phyloP scores from a whole-genome alignment of 140 eudicot species.

The Bidens hawaiensis region DNA sequence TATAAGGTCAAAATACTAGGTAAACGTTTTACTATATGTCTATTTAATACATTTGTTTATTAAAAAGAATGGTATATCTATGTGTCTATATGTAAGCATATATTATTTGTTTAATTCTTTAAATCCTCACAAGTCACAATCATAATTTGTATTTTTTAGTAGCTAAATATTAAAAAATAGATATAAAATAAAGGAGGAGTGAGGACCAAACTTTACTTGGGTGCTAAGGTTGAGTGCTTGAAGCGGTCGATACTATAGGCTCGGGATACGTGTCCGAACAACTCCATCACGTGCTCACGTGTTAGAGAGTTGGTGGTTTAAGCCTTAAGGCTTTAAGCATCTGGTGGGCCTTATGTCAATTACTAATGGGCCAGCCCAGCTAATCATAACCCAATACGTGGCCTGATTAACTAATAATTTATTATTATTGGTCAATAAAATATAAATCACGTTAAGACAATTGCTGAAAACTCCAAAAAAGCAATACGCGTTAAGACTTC shows the following conservation, averaged over 20 bases:
- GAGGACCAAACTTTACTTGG: slow-evolving; percentile 16
- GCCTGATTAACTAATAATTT: not conserved
- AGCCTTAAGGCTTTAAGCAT: too few relatives aligned
- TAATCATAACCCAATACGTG: not conserved
- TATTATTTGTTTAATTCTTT: too few relatives aligned
- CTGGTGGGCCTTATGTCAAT: slow-evolving; percentile 6
- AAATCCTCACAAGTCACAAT: too few relatives aligned
- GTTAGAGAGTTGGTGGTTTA: slow-evolving; percentile 2
- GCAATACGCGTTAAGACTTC: not conserved
- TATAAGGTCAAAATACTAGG: too few relatives aligned
- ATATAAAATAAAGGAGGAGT: not conserved
- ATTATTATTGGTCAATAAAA: not conserved
- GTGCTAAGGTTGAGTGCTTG: slow-evolving; percentile 16
- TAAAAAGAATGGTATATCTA: too few relatives aligned
- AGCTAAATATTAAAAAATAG: too few relatives aligned
- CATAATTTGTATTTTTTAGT: too few relatives aligned
- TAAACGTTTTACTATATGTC: too few relatives aligned
- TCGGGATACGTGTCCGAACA: slow-evolving; percentile 6
- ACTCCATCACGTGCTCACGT: slow-evolving; percentile 13
- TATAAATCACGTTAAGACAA: not conserved
- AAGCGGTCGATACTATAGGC: slow-evolving; percentile 9
- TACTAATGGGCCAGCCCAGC: slow-evolving; percentile 6
- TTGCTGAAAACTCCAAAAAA: not conserved
- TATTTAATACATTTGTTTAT: too few relatives aligned
- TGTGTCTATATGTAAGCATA: too few relatives aligned